Evolutionary conservation across 805 yeast genomes (phyloP).

Genomic region (Saturnispora silvae): DNA sequence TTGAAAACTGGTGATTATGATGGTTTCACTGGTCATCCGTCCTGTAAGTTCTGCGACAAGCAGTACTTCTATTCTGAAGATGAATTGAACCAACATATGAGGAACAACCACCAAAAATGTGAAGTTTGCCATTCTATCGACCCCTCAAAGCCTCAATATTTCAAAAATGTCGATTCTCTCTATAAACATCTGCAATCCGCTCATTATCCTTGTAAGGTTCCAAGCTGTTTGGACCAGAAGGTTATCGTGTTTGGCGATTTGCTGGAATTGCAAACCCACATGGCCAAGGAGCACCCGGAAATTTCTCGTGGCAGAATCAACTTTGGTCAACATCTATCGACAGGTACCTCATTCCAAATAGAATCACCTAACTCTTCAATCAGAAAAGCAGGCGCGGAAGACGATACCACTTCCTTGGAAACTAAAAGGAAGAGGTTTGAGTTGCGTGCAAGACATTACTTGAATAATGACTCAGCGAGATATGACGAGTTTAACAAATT

Average conservation of each 20-base stretch:
- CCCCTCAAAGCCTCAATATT: conserved; percentile 59
- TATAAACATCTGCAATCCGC: conserved; percentile 61
- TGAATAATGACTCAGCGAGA: conserved; percentile 39
- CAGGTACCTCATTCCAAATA: too few relatives aligned
- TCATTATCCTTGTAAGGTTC: conserved; percentile 73
- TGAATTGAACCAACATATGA: conserved; percentile 71
- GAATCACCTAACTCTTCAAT: too few relatives aligned
- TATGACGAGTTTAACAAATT: conserved; percentile 39
- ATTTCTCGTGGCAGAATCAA: conserved; percentile 38
- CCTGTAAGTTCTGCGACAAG: conserved; percentile 69
- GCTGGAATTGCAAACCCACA: conserved; percentile 78
- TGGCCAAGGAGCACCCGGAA: conserved; percentile 59
- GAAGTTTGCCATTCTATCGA: conserved; percentile 73
- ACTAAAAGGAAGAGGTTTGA: conserved; percentile 55
- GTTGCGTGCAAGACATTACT: conserved; percentile 76
- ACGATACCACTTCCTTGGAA: conserved; percentile 30
- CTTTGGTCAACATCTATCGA: conserved; percentile 30
- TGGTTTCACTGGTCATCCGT: conserved; percentile 85
- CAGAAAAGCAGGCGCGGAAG: conserved; percentile 6
- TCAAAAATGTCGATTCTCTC: conserved; percentile 62
- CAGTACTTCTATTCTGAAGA: conserved; percentile 79
- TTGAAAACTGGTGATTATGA: conserved; percentile 59
- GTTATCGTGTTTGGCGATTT: conserved; percentile 89
- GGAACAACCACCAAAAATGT: conserved; percentile 81
- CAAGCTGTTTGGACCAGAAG: conserved; percentile 72